Base-by-base conservation (phyloP, 1,284 basidiomycete species). In the Apiotrichum sp. region DNA sequence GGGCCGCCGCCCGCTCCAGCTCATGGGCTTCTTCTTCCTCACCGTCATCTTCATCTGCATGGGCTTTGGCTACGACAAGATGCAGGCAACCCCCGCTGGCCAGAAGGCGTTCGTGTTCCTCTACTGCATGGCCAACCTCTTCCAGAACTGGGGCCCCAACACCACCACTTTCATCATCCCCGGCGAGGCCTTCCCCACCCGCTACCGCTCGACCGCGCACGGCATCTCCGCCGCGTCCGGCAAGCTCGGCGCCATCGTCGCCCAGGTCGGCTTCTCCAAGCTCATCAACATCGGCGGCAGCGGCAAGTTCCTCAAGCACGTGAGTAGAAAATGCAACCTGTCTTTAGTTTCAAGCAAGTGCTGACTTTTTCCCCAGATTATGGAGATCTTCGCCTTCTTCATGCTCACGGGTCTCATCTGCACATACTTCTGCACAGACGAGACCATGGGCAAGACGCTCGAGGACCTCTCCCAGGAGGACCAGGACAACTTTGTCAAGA, bases 121-220 rank as follows among this genome's bases (percentile, higher is more conserved):
- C 29, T 74, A 73, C 66, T 76, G 77, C 64, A 64, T 78, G 55
- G 77, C 75, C 58, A 77, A 78, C 72, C 74, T 77, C 57, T 75
- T 75, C 67, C 74, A 76, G 57, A 77, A 79, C 71, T 78, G 76
- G 64, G 88, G 88, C 0, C 86, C 88, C 50, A 47, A 47, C 46
- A 47, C 84, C 0, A 91, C 88, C 0, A 92, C 88, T 3, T 92
- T 82, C 66, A 70, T 91, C 63, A 80, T 92, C 38, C 89, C 90
- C 7, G 88, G 87, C 55, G 88, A 93, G 73, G 83, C 80, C 33
- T 93, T 91, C 84, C 89, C 89, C 2, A 92, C 89, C 3, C 84
- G 89, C 46, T 89, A 89, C 77, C 82, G 88, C 50, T 87, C 86
- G 0, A 89, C 88, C 5, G 86, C 83, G 3, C 88, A 91, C 74